Base-by-base conservation (phyloP, 768 basidiomycete genomes). In the Agaricus blazei region DNA sequence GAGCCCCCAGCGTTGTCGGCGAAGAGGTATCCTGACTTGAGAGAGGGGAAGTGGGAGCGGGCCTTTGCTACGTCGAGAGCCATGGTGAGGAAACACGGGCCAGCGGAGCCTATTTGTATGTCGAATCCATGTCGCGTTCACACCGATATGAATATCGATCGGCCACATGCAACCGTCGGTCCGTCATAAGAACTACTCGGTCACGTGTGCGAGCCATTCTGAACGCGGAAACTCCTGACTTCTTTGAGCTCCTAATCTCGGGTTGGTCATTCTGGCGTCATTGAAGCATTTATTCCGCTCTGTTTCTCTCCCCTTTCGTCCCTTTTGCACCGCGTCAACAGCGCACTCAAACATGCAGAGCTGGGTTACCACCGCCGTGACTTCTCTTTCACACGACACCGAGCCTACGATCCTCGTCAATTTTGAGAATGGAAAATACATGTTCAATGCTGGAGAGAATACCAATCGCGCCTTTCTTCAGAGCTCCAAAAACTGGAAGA, bases 361-460 rank as follows among this genome's bases (percentile, higher is more conserved):
- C 58, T 90, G 88, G 87, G 81, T 77, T 28, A 74, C 83, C 2
- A 79, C 80, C 3, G 81, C 87, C 27, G 70, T 86, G 52, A 81
- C 78, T 42, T 68, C 80, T 0, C 63, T 75, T 15, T 80, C 86
- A 3, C 82, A 83, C 49, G 95, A 98, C 71, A 90, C 93, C 1
- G 85, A 92, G 60, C 87, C 93, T 0, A 80, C 87, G 8, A 70
- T 97, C 26, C 70, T 88, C 57, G 69, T 96, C 60, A 75, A 79
- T 1, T 94, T 93, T 66, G 87, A 90, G 60, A 75, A 78, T 51
- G 85, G 81, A 11, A 88, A 91, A 62, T 98, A 94, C 62, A 76
- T 95, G 38, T 93, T 98, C 77, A 94, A 94, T 68, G 83, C 77
- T 19, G 87, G 90, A 7, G 93, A 97, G 68, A 88, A 87, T 56